Base-by-base conservation (phyloP, 2,329 filamentous ascomycete species). In the Apiospora sp. region DNA sequence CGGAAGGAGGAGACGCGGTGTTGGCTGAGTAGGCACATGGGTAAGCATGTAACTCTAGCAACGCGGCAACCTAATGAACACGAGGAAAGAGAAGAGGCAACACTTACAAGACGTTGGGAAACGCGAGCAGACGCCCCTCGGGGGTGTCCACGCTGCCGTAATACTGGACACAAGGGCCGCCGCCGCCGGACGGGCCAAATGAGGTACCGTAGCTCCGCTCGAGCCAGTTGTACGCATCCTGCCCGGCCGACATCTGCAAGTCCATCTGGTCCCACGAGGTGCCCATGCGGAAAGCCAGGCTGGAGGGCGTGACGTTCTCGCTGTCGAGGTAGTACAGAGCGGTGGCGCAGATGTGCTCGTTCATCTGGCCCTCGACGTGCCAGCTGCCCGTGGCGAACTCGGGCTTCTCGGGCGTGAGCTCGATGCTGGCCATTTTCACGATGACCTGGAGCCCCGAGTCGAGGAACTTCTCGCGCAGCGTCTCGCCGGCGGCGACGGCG, bases 391-490 rank as follows among this genome's bases (percentile, higher is more conserved):
- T 83, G 0, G 81, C 76, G 74, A 87, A 91, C 0, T 77, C 77
- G 0, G 88, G 87, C 44, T 88, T 86, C 13, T 88, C 86, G 0
- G 89, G 89, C 0, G 86, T 89, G 1, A 92, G 82, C 58, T 91
- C 84, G 69, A 92, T 87, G 48, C 85, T 87, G 1, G 89, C 86
- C 75, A 93, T 83, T 77, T 92, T 92, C 44, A 92, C 86, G 69
- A 93, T 90, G 48, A 93, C 80, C 30, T 64, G 58, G 2, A 64
- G 58, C 58, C 58, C 58, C 30, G 58, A n/a, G 4, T 13, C 16
- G 19, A 3, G 0, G 30, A 64, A 64, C 30, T 34, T 64, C 16
- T 41, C 30, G 7, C 58, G 58, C 19, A 64, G 58, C 7, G 1
- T 19, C 30, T 22, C 30, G 14, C 19, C 19, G 30, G 16, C 19